phyloP scores from a whole-genome alignment of 768 basidiomycete species.

The Lactarius akahatsu region DNA sequence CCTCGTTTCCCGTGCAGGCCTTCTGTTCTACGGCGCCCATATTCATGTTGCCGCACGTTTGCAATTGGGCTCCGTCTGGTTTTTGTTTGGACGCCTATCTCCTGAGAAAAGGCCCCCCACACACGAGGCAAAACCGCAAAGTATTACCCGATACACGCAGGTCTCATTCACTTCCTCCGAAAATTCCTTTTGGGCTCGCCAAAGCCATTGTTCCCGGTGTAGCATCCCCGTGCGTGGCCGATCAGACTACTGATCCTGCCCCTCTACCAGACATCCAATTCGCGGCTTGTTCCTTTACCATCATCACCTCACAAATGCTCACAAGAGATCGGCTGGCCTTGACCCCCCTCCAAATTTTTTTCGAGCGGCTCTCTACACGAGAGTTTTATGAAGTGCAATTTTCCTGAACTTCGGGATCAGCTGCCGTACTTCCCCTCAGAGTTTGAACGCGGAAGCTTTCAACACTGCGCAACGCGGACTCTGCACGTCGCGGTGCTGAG shows the following conservation, averaged over 20 bases:
- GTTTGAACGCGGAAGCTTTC: neutral
- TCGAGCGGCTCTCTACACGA: neutral
- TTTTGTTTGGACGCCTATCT: neutral
- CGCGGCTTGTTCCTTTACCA: neutral
- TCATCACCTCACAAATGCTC: neutral
- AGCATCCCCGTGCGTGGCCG: conserved; percentile 16
- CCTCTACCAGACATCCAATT: neutral
- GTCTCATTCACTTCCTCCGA: neutral
- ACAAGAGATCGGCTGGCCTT: neutral
- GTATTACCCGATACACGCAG: neutral
- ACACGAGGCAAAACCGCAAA: conserved; percentile 1
- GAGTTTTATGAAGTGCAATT: neutral
- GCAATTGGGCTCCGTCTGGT: neutral
- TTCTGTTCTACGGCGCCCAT: neutral
- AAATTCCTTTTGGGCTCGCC: neutral
- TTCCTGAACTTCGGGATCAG: neutral
- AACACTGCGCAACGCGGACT: neutral
- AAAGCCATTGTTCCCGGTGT: neutral
- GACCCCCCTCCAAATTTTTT: neutral
- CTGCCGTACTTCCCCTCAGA: neutral
- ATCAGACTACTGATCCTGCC: conserved; percentile 1
- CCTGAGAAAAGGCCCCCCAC: too few species aligned
- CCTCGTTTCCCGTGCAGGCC: neutral
- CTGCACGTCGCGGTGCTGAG: conserved; percentile 11
- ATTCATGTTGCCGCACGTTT: neutral